Evolutionary conservation across 2,329 filamentous ascomycete species (phyloP).

Genomic region (Leptosphaerulina australis): DNA sequence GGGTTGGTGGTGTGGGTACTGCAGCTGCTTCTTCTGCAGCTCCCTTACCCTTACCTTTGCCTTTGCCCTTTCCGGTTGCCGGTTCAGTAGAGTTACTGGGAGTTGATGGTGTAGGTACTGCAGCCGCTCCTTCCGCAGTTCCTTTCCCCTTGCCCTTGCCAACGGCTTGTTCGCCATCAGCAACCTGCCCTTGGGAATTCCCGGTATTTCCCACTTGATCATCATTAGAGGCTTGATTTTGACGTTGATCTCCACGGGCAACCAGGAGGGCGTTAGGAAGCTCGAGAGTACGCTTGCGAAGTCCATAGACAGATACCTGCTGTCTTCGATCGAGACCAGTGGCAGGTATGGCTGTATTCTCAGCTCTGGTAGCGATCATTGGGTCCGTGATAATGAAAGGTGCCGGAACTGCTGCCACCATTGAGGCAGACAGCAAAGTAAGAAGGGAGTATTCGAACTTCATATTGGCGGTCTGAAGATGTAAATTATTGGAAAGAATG

Average conservation of each 20-base stretch:
- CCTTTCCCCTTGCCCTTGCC: conserved; percentile 18
- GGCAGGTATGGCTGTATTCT: conserved; percentile 29
- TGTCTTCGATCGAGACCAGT: conserved; percentile 21
- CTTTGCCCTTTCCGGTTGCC: conserved; percentile 3
- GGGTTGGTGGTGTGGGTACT: not conserved
- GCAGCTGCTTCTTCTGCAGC: conserved; percentile 11
- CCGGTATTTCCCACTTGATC: not conserved
- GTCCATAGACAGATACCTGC: conserved; percentile 9
- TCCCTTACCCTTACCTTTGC: conserved; percentile 20
- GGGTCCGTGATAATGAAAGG: conserved; percentile 39
- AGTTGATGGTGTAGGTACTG: not conserved
- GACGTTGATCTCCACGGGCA: conserved; percentile 21
- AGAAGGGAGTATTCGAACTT: conserved; percentile 43
- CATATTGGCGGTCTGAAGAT: conserved; percentile 36
- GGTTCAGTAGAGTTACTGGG: conserved; percentile 2
- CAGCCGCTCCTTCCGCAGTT: conserved; percentile 6
- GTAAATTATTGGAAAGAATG: conserved; percentile 21
- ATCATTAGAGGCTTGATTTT: conserved; percentile 10
- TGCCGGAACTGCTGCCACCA: conserved; percentile 42
- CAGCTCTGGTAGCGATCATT: conserved; percentile 32
- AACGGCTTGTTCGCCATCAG: not conserved
- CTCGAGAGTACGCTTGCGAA: conserved; percentile 35
- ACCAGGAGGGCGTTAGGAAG: conserved; percentile 36
- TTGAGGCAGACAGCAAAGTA: conserved; percentile 42
- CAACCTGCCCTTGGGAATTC: conserved; percentile 5